phyloP scores from a whole-genome alignment of 1,139 yeast genomes.

The Spathaspora sp. region DNA sequence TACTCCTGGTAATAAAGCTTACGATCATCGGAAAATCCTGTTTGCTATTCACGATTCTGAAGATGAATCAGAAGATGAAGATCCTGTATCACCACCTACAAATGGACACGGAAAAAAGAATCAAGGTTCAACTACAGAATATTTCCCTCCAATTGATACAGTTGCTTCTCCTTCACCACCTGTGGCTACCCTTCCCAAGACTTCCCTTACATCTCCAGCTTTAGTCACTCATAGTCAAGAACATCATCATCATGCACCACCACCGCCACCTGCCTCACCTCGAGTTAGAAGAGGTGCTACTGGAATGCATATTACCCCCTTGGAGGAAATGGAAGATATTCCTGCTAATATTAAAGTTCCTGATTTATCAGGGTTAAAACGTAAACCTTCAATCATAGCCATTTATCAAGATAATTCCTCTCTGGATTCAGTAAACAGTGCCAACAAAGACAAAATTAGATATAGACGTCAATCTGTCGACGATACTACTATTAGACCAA shows the following conservation, averaged over 20 bases:
- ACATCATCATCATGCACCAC: background rate
- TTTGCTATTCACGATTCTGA: slow-evolving; percentile 11
- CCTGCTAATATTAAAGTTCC: background rate
- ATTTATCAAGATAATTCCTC: slow-evolving; percentile 23
- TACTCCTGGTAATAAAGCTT: background rate
- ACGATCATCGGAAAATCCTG: background rate
- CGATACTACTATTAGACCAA: slow-evolving; percentile 43
- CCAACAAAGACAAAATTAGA: slow-evolving; percentile 13
- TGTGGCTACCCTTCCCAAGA: background rate
- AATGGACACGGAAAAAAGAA: background rate
- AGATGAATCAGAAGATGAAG: slow-evolving; percentile 5
- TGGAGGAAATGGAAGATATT: background rate
- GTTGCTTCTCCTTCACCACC: background rate
- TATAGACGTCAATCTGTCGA: slow-evolving; percentile 68
- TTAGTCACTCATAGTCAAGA: background rate
- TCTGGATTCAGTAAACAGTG: slow-evolving; percentile 13
- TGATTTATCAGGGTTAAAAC: slow-evolving; percentile 8
- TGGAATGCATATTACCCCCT: background rate
- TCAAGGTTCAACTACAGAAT: background rate
- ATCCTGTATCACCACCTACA: background rate
- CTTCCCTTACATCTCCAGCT: slow-evolving; percentile 1
- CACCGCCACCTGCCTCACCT: background rate
- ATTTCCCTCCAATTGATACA: background rate
- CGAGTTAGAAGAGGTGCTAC: background rate
- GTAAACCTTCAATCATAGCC: slow-evolving; percentile 37